Evolutionary conservation across 1,139 yeast genomes (phyloP).

Genomic region (Hyphopichia khmerensis): DNA sequence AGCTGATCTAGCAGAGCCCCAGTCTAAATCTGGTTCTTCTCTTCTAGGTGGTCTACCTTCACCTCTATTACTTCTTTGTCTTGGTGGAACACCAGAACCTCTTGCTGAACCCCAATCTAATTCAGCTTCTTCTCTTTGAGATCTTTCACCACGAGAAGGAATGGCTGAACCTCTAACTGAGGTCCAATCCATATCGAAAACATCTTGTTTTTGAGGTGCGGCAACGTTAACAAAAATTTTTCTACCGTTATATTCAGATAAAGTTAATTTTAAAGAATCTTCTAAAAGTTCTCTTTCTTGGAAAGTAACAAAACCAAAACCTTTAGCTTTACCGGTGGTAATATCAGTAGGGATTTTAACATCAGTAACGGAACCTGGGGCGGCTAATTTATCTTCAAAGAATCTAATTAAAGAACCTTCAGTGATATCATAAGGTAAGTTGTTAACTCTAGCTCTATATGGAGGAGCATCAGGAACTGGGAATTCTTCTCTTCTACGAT

Average conservation of each 20-base stretch:
- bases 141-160: constrained; percentile 24
- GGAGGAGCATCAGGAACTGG: constrained; percentile 94
- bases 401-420: constrained; percentile 68
- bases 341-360: constrained; percentile 71
- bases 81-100: constrained; percentile 32
- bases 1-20: constrained; percentile 55
- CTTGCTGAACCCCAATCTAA: constrained; percentile 32
- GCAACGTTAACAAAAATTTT: constrained; percentile 85
- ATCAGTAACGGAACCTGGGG: constrained; percentile 50
- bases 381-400: constrained; percentile 62
- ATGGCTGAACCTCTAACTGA: constrained; percentile 29
- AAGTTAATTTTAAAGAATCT: constrained; percentile 65
- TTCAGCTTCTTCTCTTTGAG: constrained; percentile 16
- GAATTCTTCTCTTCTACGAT: constrained; percentile 57
- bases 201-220: constrained; percentile 68
- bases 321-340: constrained; percentile 65
- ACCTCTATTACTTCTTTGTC: constrained; percentile 37
- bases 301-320: constrained; percentile 87
- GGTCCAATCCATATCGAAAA: constrained; percentile 48
- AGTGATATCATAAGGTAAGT: constrained; percentile 79
- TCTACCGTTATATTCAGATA: constrained; percentile 69
- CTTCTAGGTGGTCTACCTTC: constrained; percentile 22
- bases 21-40: constrained; percentile 46
- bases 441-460: constrained; percentile 81
- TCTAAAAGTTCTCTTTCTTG: constrained; percentile 64